Percentiles rank a stretch among this genome's conserved stretches.
Evolutionary conservation across 2,329 filamentous ascomycete species (phyloP).

Genomic region (Botrytis porri): DNA sequence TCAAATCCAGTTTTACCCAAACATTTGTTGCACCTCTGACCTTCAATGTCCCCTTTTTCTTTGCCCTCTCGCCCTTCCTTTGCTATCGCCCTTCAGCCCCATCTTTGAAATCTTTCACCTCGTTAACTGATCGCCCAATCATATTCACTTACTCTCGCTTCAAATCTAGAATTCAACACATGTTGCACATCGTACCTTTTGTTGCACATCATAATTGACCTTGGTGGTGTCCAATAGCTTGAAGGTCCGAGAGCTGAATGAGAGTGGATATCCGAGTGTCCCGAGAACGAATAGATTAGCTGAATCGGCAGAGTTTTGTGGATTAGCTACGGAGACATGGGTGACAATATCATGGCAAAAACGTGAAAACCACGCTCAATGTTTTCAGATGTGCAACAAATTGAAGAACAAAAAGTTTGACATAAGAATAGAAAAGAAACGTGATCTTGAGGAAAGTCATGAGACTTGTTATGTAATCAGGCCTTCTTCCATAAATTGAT

Average conservation of each 20-base stretch:
- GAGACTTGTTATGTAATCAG: slow-evolving; percentile 2
- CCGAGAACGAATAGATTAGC: neutral
- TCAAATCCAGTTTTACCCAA: neutral
- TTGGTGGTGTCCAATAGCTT: neutral
- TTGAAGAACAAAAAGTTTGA: neutral
- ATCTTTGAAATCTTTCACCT: neutral
- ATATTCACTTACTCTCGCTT: neutral
- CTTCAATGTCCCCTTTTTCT: neutral
- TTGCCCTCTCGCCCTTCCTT: neutral
- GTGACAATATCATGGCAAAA: slow-evolving; percentile 18
- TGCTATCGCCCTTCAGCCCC: neutral
- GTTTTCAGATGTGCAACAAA: slow-evolving; percentile 19
- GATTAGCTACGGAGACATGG: neutral
- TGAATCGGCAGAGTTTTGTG: neutral
- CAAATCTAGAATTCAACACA: neutral
- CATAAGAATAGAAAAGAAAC: neutral
- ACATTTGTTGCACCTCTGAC: neutral
- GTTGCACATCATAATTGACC: slow-evolving; percentile 12
- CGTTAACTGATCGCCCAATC: neutral
- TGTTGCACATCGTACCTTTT: slow-evolving; percentile 19
- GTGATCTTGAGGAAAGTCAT: neutral
- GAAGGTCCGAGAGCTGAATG: neutral
- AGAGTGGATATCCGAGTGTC: neutral
- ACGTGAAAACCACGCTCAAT: slow-evolving; percentile 21
- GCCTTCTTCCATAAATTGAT: neutral